phyloP scores from a whole-genome alignment of 1,284 basidiomycete species.

The Ceratorhiza oryzae-sativae region DNA sequence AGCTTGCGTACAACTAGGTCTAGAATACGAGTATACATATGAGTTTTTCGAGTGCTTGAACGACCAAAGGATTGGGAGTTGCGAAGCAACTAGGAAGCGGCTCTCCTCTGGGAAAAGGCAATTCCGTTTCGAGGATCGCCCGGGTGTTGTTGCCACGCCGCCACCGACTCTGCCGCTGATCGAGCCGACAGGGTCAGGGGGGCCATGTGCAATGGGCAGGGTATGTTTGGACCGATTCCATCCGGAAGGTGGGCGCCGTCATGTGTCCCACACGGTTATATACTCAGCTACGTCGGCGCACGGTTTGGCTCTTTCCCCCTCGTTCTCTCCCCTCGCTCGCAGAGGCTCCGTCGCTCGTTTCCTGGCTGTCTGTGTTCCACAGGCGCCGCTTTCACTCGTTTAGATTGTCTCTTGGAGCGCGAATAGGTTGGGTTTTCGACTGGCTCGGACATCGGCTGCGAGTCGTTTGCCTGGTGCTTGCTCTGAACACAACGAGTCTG shows the following conservation, averaged over 20 bases:
- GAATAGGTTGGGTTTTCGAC: neutral
- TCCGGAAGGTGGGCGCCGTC: neutral
- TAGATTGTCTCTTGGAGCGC: neutral
- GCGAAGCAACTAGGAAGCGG: no score
- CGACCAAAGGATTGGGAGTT: no score
- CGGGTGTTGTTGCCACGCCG: neutral
- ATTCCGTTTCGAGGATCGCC: neutral
- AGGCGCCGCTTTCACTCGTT: neutral
- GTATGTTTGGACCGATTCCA: neutral
- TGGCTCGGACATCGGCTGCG: neutral
- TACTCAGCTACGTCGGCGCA: neutral
- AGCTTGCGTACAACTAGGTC: neutral
- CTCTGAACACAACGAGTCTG: no score
- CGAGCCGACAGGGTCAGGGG: neutral
- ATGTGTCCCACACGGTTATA: neutral
- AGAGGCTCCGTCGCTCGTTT: neutral
- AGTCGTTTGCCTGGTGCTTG: neutral
- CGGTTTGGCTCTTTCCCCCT: neutral
- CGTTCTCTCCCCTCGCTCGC: neutral
- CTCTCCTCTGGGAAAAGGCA: neutral
- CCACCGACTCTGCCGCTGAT: neutral
- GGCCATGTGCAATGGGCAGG: neutral
- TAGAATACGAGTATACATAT: slow-evolving; percentile 3
- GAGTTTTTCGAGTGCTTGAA: neutral
- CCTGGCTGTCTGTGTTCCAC: neutral